Evolutionary conservation across 371 early-diverging fungal genomes (phyloP).

Genomic region (Mortierella sp.): DNA sequence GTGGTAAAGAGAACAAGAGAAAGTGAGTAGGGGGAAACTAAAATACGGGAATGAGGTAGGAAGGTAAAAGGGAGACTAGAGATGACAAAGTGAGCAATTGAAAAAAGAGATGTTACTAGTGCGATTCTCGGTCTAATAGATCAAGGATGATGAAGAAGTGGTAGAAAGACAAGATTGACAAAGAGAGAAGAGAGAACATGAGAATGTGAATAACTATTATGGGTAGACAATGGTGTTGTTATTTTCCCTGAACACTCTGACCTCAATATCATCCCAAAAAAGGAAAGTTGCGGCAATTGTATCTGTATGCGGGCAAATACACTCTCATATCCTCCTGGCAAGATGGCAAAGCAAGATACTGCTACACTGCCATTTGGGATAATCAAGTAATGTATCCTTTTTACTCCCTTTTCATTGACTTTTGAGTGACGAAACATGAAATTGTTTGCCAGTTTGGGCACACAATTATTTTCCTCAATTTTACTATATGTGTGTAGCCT

Average conservation of each 20-base stretch:
- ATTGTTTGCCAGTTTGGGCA: constrained; percentile 21
- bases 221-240: not conserved
- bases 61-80: not conserved
- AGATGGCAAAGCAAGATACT: too few species aligned
- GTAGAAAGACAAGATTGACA: not conserved
- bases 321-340: too few species aligned
- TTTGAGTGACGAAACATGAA: not conserved
- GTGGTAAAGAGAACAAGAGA: too few species aligned
- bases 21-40: too few species aligned
- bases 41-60: too few species aligned
- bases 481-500: not conserved
- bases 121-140: too few species aligned
- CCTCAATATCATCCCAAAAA: not conserved
- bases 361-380: too few species aligned
- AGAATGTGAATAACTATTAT: not conserved
- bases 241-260: not conserved
- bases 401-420: too few species aligned
- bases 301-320: too few species aligned
- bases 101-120: not conserved
- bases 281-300: too few species aligned
- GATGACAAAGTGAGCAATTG: not conserved
- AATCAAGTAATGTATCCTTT: too few species aligned
- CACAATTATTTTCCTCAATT: constrained; percentile 7
- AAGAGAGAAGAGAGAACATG: not conserved
- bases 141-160: not conserved